Conservation (phyloP, 192 early-diverging fungal genomes). For the Podila clonocystis region DNA sequence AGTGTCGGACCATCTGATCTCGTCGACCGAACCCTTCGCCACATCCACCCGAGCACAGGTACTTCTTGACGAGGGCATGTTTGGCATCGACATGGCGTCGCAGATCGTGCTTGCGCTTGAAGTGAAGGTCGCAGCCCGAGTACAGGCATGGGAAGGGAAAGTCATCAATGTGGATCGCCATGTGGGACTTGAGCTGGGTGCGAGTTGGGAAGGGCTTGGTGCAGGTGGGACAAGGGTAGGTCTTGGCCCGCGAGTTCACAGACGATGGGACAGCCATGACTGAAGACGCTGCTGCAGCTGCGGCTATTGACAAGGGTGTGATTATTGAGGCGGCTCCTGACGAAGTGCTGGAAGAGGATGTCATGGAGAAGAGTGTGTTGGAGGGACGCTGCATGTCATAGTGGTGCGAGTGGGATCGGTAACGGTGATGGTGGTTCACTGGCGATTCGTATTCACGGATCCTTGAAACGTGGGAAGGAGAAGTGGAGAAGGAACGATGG, state of each 20-base stretch:
- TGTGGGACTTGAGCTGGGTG: slow-evolving; percentile 52
- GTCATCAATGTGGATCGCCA: slow-evolving; percentile 49
- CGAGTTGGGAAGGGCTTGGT: slow-evolving; percentile 42
- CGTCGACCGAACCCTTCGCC: slow-evolving; percentile 47
- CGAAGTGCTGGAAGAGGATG: background rate
- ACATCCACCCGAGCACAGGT: slow-evolving; percentile 42
- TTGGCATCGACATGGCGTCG: slow-evolving; percentile 55
- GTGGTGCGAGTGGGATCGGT: background rate
- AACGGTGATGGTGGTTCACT: background rate
- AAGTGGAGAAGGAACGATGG: background rate
- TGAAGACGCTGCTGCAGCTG: background rate
- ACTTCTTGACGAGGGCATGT: slow-evolving; percentile 49
- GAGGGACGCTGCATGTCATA: background rate
- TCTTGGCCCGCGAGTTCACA: slow-evolving; percentile 15
- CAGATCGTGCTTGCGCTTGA: slow-evolving; percentile 57
- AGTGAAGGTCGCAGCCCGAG: slow-evolving; percentile 38
- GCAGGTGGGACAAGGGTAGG: slow-evolving; percentile 49
- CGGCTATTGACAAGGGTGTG: slow-evolving; percentile 1
- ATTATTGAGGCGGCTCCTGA: background rate
- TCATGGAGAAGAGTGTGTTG: background rate
- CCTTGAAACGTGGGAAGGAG: too few species aligned
- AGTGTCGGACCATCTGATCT: slow-evolving; percentile 46
- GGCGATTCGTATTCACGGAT: too few species aligned
- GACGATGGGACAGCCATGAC: background rate
- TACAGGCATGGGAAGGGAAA: slow-evolving; percentile 52